Conservation (phyloP, 2,329 filamentous ascomycete genomes). For the Talaromyces verruculosus region DNA sequence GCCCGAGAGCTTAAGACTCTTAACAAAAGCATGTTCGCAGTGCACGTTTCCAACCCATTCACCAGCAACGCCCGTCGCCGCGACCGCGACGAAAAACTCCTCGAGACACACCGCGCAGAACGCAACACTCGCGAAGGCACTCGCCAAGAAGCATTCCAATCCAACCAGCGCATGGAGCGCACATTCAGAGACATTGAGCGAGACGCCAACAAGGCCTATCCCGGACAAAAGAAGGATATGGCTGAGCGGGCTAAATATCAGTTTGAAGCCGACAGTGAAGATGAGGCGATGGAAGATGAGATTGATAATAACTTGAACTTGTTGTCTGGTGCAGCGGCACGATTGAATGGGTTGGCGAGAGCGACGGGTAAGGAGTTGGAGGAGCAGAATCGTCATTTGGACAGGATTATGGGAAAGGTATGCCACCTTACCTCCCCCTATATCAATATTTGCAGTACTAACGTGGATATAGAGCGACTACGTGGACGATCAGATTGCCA, state of each 20-base stretch:
- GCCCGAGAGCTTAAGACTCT: constrained; percentile 79
- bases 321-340: constrained; percentile 61
- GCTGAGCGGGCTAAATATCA: constrained; percentile 71
- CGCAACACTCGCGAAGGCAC: constrained; percentile 59
- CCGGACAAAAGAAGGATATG: constrained; percentile 54
- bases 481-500: constrained; percentile 76
- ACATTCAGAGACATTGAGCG: constrained; percentile 65
- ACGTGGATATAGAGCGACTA: constrained; percentile 65
- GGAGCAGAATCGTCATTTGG: constrained; percentile 73
- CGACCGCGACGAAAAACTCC: constrained; percentile 65
- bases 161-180: constrained; percentile 61
- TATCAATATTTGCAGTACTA: constrained; percentile 23
- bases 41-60: constrained; percentile 76
- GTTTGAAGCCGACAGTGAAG: constrained; percentile 72
- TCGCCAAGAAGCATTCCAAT: constrained; percentile 53
- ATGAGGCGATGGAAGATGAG: constrained; percentile 68
- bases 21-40: constrained; percentile 87
- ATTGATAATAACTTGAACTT: constrained; percentile 66
- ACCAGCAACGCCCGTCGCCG: constrained; percentile 65
- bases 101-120: constrained; percentile 63
- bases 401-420: constrained; percentile 76
- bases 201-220: constrained; percentile 47
- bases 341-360: constrained; percentile 70
- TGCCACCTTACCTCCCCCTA: constrained; percentile 24
- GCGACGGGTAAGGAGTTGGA: constrained; percentile 75